Percentiles rank a stretch among this genome's conserved stretches.
These are phyloP conservation scores for Heliocybe sulcata DNA, from an alignment of 1,284 basidiomycete genomes.

Conservation along the genomic window DNA sequence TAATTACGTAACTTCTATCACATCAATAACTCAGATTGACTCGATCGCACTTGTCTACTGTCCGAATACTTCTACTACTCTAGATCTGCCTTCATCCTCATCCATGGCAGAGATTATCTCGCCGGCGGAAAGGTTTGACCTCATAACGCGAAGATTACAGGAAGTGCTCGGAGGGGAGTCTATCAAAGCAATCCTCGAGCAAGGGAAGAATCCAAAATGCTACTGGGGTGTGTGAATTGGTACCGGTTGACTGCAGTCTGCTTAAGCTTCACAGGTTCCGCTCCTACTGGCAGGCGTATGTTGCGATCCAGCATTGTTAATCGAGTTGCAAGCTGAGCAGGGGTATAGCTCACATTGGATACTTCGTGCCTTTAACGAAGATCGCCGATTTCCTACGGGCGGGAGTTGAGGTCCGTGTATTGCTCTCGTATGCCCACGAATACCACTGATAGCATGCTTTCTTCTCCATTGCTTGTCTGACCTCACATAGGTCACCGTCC, in stretches of 20 bases:
- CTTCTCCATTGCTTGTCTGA: neutral
- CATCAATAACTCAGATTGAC: no score
- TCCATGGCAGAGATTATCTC: conserved; percentile 1
- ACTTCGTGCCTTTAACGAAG: conserved; percentile 94
- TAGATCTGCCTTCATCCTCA: no score
- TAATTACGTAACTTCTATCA: neutral
- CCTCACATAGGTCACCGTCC: conserved; percentile 65
- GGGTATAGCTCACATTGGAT: conserved; percentile 85
- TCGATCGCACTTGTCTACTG: neutral
- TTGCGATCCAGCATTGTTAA: conserved; percentile 10
- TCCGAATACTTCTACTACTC: no score
- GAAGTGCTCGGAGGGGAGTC: conserved; percentile 86
- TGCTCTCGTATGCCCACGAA: conserved; percentile 8
- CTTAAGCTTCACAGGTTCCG: conserved; percentile 56
- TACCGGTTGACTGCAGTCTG: neutral
- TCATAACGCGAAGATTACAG: conserved; percentile 84
- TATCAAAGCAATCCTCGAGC: conserved; percentile 77
- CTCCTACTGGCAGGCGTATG: conserved; percentile 91
- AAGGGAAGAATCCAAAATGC: conserved; percentile 71
- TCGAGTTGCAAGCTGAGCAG: neutral
- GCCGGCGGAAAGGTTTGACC: conserved; percentile 65
- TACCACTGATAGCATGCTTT: neutral
- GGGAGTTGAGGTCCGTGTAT: conserved; percentile 62
- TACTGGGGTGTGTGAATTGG: conserved; percentile 74
- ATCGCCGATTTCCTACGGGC: conserved; percentile 95